Base-by-base conservation (phyloP, 257 asterid genomes). In the Solanum chilense region DNA sequence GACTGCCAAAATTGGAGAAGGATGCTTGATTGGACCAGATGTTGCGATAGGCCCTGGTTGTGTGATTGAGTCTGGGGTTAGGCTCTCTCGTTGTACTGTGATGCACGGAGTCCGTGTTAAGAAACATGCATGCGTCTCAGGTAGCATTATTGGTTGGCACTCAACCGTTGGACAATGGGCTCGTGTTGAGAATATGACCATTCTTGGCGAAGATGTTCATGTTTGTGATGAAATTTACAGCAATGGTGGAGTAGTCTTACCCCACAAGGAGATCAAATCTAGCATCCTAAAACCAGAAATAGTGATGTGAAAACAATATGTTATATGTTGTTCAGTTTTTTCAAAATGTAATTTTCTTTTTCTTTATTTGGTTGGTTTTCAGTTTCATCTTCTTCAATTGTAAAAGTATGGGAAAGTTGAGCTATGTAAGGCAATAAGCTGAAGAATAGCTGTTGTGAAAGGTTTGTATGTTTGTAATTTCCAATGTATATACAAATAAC, bases 1-100 rank as follows among this genome's bases (percentile, higher is more conserved):
- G 89, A 92, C 87, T 89, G 95, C 98, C 1, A 92, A 90, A 85
- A 92, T 94, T 3, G 98, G 95, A 13, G 95, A 93, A 52, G 98
- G 95, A 42, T 94, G 98, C 88, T 86, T 94, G 88, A 94, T 94
- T 13, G 97, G 97, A 16, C 98, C 98, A 3, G 97, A 94, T 56
- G 95, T 94, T 70, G 96, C 98, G 9, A 93, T 94, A 0, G 95
- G 98, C 6, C 91, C 96, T 1, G 95, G 94, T 41, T 94, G 98
- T 68, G 92, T 91, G 9, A 90, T 93, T 5, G 98, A 94, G 89
- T 83, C 94, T 1, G 97, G 98, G 1, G 98, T 94, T 91, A 91
- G 95, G 83, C 95, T 94, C 37, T 93, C 98, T 31, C 93, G 91
- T 25, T 94, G 98, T 92, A 92, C 98, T 2, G 92, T 94, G 45